Conservation (phyloP, 164 flowering plant species). For the Vitis amurensis region DNA sequence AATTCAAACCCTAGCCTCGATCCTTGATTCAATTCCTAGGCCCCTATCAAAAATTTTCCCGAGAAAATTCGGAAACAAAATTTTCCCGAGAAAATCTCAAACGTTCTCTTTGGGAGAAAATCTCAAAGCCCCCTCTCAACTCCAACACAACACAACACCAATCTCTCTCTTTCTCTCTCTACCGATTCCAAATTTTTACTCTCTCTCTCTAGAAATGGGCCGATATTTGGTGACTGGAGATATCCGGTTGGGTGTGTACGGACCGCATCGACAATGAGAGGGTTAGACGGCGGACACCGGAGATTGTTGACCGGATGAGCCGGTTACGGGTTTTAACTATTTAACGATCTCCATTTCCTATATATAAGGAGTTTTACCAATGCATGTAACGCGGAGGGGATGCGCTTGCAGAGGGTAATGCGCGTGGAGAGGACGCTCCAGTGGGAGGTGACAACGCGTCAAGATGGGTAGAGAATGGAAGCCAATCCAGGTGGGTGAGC, state of each 20-base stretch:
- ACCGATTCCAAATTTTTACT: conserved; percentile 1
- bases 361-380: conserved; percentile 10
- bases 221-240: not conserved
- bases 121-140: not conserved
- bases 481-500: not conserved
- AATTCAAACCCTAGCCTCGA: conserved; percentile 26
- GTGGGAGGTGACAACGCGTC: not conserved
- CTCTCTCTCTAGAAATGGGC: conserved; percentile 5
- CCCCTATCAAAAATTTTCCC: not conserved
- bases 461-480: not conserved
- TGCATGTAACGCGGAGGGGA: no score
- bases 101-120: not conserved
- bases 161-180: conserved; percentile 15
- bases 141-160: no score
- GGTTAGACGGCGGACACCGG: conserved; percentile 10
- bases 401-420: not conserved
- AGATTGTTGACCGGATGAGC: conserved; percentile 10
- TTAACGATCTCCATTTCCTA: conserved; percentile 20
- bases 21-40: conserved; percentile 13
- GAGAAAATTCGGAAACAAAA: not conserved
- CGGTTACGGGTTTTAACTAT: conserved; percentile 11
- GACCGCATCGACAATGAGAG: not conserved
- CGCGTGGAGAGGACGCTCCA: no score
- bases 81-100: not conserved
- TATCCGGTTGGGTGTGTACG: conserved; percentile 4